Evolutionary conservation across 768 basidiomycete genomes (phyloP).

Genomic region (Amanita polypyramis): DNA sequence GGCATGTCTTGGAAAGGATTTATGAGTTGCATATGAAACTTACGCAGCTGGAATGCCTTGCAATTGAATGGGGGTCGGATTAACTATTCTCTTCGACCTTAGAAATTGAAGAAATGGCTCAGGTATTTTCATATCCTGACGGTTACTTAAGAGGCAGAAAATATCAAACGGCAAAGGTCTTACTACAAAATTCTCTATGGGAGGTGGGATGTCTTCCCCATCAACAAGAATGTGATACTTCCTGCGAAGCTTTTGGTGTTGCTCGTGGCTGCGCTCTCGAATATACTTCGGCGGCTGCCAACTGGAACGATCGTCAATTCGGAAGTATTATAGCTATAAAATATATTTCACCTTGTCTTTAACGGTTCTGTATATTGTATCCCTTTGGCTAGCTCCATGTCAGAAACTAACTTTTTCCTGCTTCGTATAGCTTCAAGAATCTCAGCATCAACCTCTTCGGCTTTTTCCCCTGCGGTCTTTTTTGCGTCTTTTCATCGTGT

Average conservation of each 20-base stretch:
- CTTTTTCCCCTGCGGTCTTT: conserved; percentile 81
- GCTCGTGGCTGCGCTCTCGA: conserved; percentile 54
- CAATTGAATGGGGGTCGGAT: conserved; percentile 92
- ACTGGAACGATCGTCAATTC: conserved; percentile 28
- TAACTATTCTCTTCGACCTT: conserved; percentile 72
- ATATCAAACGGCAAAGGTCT: conserved; percentile 10
- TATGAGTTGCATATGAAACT: conserved; percentile 17
- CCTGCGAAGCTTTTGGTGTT: conserved; percentile 69
- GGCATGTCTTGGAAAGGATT: conserved; percentile 9
- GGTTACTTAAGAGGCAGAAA: not conserved
- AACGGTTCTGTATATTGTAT: conserved; percentile 84
- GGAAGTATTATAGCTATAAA: not conserved
- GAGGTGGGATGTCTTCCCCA: conserved; percentile 87
- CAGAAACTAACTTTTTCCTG: conserved; percentile 84
- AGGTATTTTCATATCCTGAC: conserved; percentile 98
- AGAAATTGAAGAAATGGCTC: conserved; percentile 73
- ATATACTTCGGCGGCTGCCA: conserved; percentile 87
- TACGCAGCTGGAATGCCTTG: conserved; percentile 96
- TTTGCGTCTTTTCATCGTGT: conserved; percentile 47
- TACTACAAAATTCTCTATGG: conserved; percentile 83
- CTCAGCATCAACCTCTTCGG: conserved; percentile 81
- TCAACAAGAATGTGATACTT: conserved; percentile 94
- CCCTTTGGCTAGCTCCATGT: conserved; percentile 87
- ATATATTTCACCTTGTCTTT: conserved; percentile 53
- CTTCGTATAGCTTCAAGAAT: conserved; percentile 88